Conservation (phyloP, 1,139 yeast genomes). For the Lodderomyces oxycetoniae region DNA sequence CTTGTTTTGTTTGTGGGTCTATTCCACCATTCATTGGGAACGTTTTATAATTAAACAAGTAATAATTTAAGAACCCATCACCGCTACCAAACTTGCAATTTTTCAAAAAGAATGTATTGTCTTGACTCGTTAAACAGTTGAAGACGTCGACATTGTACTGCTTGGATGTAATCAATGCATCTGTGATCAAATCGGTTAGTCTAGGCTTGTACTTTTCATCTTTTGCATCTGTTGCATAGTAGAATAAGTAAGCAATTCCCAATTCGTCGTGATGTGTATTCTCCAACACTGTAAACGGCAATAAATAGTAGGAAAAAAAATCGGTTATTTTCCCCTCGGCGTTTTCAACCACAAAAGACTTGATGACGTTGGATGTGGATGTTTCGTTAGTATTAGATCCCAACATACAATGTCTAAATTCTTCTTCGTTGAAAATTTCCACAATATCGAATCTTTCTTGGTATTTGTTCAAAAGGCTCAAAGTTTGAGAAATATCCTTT, state of each 20-base stretch:
- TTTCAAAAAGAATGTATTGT: constrained; percentile 76
- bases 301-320: constrained; percentile 80
- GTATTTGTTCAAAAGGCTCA: constrained; percentile 52
- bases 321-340: constrained; percentile 71
- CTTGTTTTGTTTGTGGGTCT: constrained; percentile 46
- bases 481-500: constrained; percentile 63
- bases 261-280: constrained; percentile 61
- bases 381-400: constrained; percentile 23
- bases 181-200: constrained; percentile 57
- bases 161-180: constrained; percentile 76
- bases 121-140: constrained; percentile 89
- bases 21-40: constrained; percentile 81
- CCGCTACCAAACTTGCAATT: constrained; percentile 89
- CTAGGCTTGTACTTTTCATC: constrained; percentile 48
- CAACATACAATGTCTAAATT: constrained; percentile 78
- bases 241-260: constrained; percentile 84
- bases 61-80: constrained; percentile 87
- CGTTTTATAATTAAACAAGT: constrained; percentile 84
- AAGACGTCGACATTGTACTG: constrained; percentile 74
- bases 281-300: constrained; percentile 82
- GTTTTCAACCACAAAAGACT: constrained; percentile 74
- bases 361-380: constrained; percentile 48
- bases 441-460: constrained; percentile 67
- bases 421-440: constrained; percentile 66
- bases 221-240: constrained; percentile 71